Conservation (phyloP, 164 flowering plant species). For the Liquidambar formosana region DNA sequence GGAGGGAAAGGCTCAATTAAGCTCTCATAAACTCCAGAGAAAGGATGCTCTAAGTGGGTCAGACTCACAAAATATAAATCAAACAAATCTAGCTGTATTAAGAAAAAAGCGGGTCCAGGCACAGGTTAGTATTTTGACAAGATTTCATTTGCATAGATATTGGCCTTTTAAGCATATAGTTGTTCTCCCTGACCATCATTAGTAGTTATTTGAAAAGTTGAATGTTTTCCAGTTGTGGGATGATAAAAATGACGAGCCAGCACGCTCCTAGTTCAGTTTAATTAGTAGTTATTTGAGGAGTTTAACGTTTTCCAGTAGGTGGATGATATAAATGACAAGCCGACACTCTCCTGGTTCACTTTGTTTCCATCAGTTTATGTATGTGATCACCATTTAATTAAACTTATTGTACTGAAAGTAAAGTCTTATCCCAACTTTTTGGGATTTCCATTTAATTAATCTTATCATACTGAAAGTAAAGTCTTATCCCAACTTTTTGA, state of each 20-base stretch:
- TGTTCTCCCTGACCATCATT: neutral
- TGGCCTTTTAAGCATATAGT: neutral
- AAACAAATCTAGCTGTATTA: conserved; percentile 60
- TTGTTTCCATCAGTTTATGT: neutral
- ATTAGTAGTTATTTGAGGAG: no score
- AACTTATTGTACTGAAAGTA: neutral
- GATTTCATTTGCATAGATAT: conserved; percentile 2
- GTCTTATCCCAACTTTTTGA: neutral
- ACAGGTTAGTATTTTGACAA: conserved; percentile 53
- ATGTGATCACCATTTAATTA: neutral
- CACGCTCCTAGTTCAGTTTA: neutral
- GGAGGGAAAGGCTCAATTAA: conserved; percentile 50
- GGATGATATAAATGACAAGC: neutral
- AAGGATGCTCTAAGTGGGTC: conserved; percentile 65
- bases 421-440: neutral
- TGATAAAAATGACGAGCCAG: neutral
- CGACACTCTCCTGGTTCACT: neutral
- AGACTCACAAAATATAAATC: conserved; percentile 54
- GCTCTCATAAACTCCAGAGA: conserved; percentile 48
- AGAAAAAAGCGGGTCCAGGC: conserved; percentile 76
- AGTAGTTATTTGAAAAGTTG: neutral
- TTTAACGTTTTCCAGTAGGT: neutral
- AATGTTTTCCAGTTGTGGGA: neutral
- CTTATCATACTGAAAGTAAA: neutral
- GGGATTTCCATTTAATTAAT: neutral